Base-by-base conservation (phyloP, 208 protist species). In the Balamuthia mandrillaris region DNA sequence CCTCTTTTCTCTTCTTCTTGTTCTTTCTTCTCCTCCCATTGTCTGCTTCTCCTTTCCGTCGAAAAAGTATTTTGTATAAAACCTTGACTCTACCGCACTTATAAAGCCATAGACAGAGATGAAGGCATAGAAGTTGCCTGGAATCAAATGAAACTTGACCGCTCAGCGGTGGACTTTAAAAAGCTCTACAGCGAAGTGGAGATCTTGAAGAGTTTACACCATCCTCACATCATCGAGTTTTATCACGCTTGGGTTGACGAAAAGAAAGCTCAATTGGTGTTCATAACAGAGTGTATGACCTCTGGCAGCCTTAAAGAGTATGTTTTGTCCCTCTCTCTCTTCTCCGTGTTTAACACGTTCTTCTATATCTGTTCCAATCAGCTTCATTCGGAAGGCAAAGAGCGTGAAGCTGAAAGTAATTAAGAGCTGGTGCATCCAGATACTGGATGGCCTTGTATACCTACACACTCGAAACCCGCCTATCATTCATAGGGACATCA, bases 271-370 rank as follows among this genome's bases (percentile, higher is more conserved):
- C 31, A 78, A 45, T 24, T 93, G 54, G 52, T 95, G 41, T 96
- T 96, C 90, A 94, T 96, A 54, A 95, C 95, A 39, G 95, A 96
- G 85, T 77, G 96, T 14, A 93, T 97, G 93, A 88, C 90, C 7
- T 89, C 85, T 9, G 91, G 95, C 66, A 91, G 90, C 39, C 72
- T 97, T 51, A 87, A 94, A 86, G 77, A 94, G 88, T 94, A 93
- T n/a, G n/a, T n/a, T n/a, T n/a, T n/a, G n/a, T n/a, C n/a, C n/a
- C n/a, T n/a, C n/a, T n/a, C n/a, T n/a, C n/a, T n/a, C n/a, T n/a
- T n/a, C n/a, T n/a, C n/a, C n/a, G n/a, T n/a, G n/a, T n/a, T n/a
- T n/a, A n/a, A n/a, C n/a, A n/a, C n/a, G n/a, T n/a, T n/a, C n/a
- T n/a, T n/a, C n/a, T n/a, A n/a, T n/a, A n/a, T n/a, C n/a, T n/a